Evolutionary conservation across 345 rosid genomes (phyloP).

Genomic region (Euphorbia pulcherrima): DNA sequence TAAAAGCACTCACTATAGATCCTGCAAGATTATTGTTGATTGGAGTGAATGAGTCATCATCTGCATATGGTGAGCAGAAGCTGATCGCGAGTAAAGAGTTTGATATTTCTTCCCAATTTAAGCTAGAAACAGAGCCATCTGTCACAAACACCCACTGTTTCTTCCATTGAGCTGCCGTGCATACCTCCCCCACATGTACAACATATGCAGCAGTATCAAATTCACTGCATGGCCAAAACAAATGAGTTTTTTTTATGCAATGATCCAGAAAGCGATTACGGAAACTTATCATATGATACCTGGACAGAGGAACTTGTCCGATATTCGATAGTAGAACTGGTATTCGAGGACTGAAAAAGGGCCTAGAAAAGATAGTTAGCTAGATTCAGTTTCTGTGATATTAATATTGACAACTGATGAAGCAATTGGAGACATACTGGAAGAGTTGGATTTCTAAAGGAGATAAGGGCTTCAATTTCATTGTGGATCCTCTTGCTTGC

Average conservation of each 20-base stretch:
- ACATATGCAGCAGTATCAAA: slow-evolving; percentile 75
- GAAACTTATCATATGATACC: no score
- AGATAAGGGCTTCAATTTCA: slow-evolving; percentile 62
- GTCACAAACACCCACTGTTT: slow-evolving; percentile 91
- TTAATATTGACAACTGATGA: slow-evolving; percentile 22
- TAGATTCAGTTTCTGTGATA: slow-evolving; percentile 2
- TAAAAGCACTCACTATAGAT: slow-evolving; percentile 58
- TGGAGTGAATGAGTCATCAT: slow-evolving; percentile 42
- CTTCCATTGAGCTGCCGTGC: slow-evolving; percentile 46
- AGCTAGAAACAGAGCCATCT: slow-evolving; percentile 50
- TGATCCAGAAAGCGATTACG: neutral
- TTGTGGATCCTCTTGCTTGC: slow-evolving; percentile 71
- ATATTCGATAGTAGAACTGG: slow-evolving; percentile 49
- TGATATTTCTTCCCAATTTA: slow-evolving; percentile 42
- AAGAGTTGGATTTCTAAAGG: slow-evolving; percentile 40
- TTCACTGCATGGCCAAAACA: slow-evolving; percentile 46
- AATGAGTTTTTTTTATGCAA: neutral
- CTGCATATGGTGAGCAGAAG: slow-evolving; percentile 55
- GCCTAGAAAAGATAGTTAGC: slow-evolving; percentile 46
- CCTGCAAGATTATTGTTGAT: slow-evolving; percentile 71
- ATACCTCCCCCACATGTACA: slow-evolving; percentile 72
- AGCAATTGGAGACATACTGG: slow-evolving; percentile 42
- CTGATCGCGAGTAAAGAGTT: slow-evolving; percentile 73
- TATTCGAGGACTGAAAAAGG: slow-evolving; percentile 77
- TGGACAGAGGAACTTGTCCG: slow-evolving; percentile 71